phyloP scores from a whole-genome alignment of 371 early-diverging fungal genomes.

The Dentiscutata heterogama region DNA sequence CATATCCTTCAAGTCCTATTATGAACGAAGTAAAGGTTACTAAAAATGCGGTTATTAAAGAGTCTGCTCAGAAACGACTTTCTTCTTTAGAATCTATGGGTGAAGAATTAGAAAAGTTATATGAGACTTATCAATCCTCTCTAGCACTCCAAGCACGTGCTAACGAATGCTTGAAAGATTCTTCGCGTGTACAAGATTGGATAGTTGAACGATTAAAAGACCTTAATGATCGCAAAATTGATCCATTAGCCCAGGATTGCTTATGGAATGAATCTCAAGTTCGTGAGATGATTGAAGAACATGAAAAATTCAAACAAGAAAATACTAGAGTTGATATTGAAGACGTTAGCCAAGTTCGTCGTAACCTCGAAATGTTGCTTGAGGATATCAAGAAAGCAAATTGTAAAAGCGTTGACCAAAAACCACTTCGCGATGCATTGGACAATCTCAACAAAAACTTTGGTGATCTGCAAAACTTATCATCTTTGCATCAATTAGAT shows the following conservation, averaged over 20 bases:
- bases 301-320: conserved; percentile 33
- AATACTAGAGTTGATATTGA: conserved; percentile 36
- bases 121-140: conserved; percentile 31
- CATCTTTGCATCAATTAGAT: conserved; percentile 26
- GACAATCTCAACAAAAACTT: conserved; percentile 24
- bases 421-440: conserved; percentile 9
- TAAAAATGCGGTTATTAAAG: conserved; percentile 9
- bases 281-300: conserved; percentile 22
- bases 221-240: conserved; percentile 23
- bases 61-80: conserved; percentile 13
- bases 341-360: conserved; percentile 28
- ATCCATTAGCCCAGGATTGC: conserved; percentile 14
- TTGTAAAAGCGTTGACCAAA: conserved; percentile 28
- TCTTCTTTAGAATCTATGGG: background rate
- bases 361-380: conserved; percentile 16
- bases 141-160: conserved; percentile 30
- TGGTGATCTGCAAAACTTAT: conserved; percentile 18
- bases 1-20: conserved; percentile 28
- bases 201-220: background rate
- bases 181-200: conserved; percentile 32
- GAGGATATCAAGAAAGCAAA: conserved; percentile 32
- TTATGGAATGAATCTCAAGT: conserved; percentile 15
- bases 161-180: conserved; percentile 32
- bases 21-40: conserved; percentile 35
- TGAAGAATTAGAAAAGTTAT: conserved; percentile 25